Evolutionary conservation across 495 filamentous ascomycete genomes (phyloP), one percentile per base, ranked within the genome.

Genomic region (Xylaria bambusicola): DNA sequence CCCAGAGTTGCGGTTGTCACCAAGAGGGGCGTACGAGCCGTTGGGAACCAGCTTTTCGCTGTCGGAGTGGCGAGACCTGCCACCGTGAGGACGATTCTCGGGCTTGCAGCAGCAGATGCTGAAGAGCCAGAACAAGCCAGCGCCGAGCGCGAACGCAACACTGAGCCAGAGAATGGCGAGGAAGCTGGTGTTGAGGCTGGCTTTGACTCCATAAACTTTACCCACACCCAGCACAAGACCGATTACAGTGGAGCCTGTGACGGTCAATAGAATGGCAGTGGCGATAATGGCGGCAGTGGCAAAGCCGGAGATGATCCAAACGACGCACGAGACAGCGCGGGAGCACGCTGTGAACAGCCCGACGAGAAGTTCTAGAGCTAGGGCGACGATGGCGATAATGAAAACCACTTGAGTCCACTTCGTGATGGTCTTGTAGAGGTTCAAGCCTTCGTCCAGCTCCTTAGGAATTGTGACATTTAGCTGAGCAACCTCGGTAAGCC

Each of bases 401-500:
- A 92, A 85, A 35, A 88, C 89, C 58, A 93, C 68, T 58, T 90
- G 88, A 77, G 93, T 92, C 89, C 89, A 95, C 71, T 87, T 89
- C 36, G 84, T 80, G 38, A 91, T 86, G 35, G 78, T 80, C 66
- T 80, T 78, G 75, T 96, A 96, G 12, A 83, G 76, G 31, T 87
- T 82, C 61, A 97, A 68, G 21, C 83, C 81, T 51, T 89, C 82
- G 18, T 81, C 66, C 49, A 96, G 69, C 18, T 84, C 78, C 45
- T 83, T 73, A 18, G 88, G 87, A 58, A 95, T 78, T 10, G 78
- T 70, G 27, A 81, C 65, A 56, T 76, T 75, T 8, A 62, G 58
- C n/a, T 5, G 10, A 33, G 29, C 29, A 10, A 66, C 57, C 7
- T 63, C 71, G 40, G 71, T 66, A 55, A 87, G 73, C 18, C 68